Evolutionary conservation across 148 eudicot genomes (phyloP), one percentile per base, ranked within the genome.

Genomic region (Persicaria maculosa): DNA sequence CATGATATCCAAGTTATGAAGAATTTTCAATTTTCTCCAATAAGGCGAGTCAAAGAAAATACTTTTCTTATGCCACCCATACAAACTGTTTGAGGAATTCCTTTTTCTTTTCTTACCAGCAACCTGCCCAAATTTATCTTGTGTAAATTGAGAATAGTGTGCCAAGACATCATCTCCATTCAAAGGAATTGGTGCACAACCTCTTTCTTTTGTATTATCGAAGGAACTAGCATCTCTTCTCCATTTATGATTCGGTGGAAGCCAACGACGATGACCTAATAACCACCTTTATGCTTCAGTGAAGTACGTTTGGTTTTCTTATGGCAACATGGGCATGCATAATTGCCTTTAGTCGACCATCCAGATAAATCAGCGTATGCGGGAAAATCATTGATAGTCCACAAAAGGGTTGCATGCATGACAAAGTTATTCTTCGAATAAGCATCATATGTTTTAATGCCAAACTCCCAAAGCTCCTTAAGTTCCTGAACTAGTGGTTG

Each of bases 361-460:
- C 54, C 45, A 22, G 74, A 70, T n/a, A 76, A 6, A 76, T 76
- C 74, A 17, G 12, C 44, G 46, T 52, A 70, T 11, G 69, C 46
- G 0, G 54, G 74, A 12, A 70, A 76, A 22, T 69, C 79, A 76
- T 40, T 76, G 8, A 69, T 70, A 0, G 79, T 69, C 74, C 74
- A 76, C 19, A 76, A 43, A 8, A 76, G 7, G 3, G 61, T 31
- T 16, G 17, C 73, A 75, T 8, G 50, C 17, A 75, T 25, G 6
- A 4, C 36, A 6, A 68, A 67, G 50, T 75, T 40, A 47, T 48
- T 1, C 40, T 74, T 74, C 5, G 17, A n/a, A 22, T 59, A 43
- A 9, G 76, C 71, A 61, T 74, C 76, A 61, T 74, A 74, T 15
- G 76, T 61, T 58, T 17, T 50, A 43, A 46, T 47, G 4, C 76